These are phyloP conservation scores for Mycena haematopus DNA, from an alignment of 768 basidiomycete genomes.

Conservation along the genomic window DNA sequence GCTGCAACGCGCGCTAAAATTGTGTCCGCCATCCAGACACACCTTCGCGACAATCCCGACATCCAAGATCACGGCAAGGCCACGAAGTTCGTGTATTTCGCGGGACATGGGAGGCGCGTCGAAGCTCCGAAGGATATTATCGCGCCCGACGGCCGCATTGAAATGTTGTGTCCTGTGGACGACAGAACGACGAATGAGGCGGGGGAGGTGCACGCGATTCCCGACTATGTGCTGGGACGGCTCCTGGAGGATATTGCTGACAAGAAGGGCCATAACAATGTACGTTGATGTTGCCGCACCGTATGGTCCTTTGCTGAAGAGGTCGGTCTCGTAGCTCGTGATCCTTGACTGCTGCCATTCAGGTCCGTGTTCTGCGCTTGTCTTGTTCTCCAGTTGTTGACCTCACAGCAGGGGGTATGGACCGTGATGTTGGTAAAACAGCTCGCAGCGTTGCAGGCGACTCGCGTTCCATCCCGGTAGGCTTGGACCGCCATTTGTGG, in stretches of 20 bases:
- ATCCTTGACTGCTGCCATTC: slow-evolving; percentile 15
- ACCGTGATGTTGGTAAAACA: background rate
- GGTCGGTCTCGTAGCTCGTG: background rate
- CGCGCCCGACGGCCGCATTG: background rate
- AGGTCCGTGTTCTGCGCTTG: too few relatives aligned
- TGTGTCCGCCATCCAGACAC: background rate
- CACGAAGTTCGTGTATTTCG: slow-evolving; percentile 3
- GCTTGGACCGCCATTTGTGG: background rate
- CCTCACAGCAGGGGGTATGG: background rate
- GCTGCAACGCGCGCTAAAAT: background rate
- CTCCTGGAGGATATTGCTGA: background rate
- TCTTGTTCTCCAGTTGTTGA: too few relatives aligned
- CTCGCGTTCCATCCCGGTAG: background rate
- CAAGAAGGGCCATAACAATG: slow-evolving; percentile 10
- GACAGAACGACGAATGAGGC: background rate
- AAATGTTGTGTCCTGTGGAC: slow-evolving; percentile 1
- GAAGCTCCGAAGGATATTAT: background rate
- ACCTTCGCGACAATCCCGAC: background rate
- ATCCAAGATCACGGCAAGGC: background rate
- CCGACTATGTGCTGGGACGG: background rate
- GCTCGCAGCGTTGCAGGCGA: background rate
- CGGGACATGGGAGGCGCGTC: slow-evolving; percentile 2
- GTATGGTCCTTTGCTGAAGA: too few relatives aligned
- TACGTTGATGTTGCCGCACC: background rate
- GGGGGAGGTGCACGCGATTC: background rate